phyloP scores from a whole-genome alignment of 2,329 filamentous ascomycete genomes.

The Pestalotiopsis sp. region DNA sequence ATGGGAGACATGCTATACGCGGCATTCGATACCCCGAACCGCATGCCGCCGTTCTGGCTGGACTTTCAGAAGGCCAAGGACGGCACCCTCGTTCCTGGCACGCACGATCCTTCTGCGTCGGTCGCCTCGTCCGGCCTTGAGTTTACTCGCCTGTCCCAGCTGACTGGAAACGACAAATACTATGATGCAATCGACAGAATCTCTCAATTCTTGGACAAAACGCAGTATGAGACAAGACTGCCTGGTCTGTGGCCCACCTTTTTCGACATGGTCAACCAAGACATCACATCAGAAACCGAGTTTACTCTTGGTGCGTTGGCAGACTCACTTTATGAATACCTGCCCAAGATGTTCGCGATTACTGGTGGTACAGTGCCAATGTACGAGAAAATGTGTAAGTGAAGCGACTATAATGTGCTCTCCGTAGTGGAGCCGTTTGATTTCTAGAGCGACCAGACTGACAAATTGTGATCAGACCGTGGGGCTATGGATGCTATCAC shows the following conservation, averaged over 20 bases:
- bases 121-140: conserved; percentile 69
- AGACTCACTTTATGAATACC: conserved; percentile 63
- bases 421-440: background rate
- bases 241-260: conserved; percentile 77
- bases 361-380: conserved; percentile 63
- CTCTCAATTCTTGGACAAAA: conserved; percentile 66
- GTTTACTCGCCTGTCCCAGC: conserved; percentile 70
- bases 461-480: conserved; percentile 46
- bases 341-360: conserved; percentile 66
- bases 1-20: conserved; percentile 51
- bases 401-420: background rate
- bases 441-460: background rate
- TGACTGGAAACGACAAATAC: conserved; percentile 70
- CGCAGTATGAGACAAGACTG: conserved; percentile 70
- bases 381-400: conserved; percentile 62
- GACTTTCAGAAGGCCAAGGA: conserved; percentile 47
- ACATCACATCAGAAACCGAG: conserved; percentile 37
- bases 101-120: conserved; percentile 38
- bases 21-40: conserved; percentile 52
- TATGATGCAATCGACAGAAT: conserved; percentile 78
- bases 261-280: conserved; percentile 60
- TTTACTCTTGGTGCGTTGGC: conserved; percentile 58
- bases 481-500: conserved; percentile 61
- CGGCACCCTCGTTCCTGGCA: conserved; percentile 36
- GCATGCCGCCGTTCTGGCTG: conserved; percentile 58